phyloP scores from a whole-genome alignment of 306 rosid genomes.

The Adenanthera pavonina region DNA sequence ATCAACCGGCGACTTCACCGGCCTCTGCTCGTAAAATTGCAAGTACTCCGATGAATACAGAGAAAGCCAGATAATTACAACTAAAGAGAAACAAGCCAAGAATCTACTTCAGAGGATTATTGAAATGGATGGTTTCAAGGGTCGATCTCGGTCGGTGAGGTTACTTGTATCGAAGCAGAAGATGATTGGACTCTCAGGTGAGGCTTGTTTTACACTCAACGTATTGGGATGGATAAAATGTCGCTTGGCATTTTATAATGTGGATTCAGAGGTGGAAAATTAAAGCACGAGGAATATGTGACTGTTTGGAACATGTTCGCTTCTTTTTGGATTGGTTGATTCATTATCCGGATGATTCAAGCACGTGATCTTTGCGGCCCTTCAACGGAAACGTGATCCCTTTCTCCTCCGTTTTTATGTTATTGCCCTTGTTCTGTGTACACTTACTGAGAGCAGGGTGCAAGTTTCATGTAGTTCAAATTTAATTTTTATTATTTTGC shows the following conservation, averaged over 20 bases:
- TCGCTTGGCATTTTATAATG: not conserved
- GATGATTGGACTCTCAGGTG: not conserved
- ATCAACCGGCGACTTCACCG: slow-evolving; percentile 39
- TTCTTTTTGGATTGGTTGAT: not conserved
- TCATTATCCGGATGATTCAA: not conserved
- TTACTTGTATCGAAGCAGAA: not conserved
- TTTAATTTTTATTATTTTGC: no score
- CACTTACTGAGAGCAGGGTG: no score
- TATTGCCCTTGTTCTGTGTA: not conserved
- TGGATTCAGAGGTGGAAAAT: not conserved
- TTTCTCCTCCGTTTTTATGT: not conserved
- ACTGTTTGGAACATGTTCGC: slow-evolving; percentile 11
- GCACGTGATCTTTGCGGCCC: slow-evolving; percentile 31
- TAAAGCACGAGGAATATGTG: slow-evolving; percentile 76
- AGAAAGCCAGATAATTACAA: not conserved
- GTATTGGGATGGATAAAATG: not conserved
- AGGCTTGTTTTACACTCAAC: not conserved
- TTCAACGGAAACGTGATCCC: not conserved
- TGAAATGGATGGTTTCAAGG: not conserved
- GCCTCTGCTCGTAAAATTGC: slow-evolving; percentile 42
- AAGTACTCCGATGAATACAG: slow-evolving; percentile 36
- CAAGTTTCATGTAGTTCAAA: no score
- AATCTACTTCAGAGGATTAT: not conserved
- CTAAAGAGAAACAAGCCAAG: not conserved
- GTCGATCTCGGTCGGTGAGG: not conserved